Percentiles rank a stretch among this genome's conserved stretches.
Conservation (phyloP, 1,284 basidiomycete genomes). For the Meripilus lineatus region DNA sequence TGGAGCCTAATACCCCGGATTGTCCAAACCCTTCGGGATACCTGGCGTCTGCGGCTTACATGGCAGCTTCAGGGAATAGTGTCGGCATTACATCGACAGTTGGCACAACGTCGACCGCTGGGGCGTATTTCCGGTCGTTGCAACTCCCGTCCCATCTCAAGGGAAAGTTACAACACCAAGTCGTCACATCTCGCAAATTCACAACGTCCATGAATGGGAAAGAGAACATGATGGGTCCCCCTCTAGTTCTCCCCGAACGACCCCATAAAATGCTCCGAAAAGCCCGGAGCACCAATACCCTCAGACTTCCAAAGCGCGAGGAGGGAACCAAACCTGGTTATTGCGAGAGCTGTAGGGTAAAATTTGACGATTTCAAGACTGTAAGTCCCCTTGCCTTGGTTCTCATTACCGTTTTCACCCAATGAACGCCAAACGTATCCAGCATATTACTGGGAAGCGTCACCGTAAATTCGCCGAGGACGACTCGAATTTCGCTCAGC, state of each 20-base stretch:
- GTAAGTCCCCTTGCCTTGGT: slow-evolving; percentile 40
- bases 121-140: slow-evolving; percentile 36
- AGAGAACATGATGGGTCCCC: slow-evolving; percentile 59
- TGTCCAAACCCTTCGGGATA: slow-evolving; percentile 69
- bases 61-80: slow-evolving; percentile 93
- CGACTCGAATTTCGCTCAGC: slow-evolving; percentile 74
- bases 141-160: slow-evolving; percentile 50
- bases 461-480: slow-evolving; percentile 88
- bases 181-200: slow-evolving; percentile 57
- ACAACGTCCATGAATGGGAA: slow-evolving; percentile 28
- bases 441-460: slow-evolving; percentile 78
- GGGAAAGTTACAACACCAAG: slow-evolving; percentile 56
- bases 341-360: slow-evolving; percentile 93
- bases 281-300: slow-evolving; percentile 73
- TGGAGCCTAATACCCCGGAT: slow-evolving; percentile 42
- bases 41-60: slow-evolving; percentile 59
- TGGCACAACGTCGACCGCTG: slow-evolving; percentile 78
- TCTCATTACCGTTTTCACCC: slow-evolving; percentile 2
- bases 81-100: slow-evolving; percentile 88
- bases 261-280: slow-evolving; percentile 52
- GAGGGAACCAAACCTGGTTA: slow-evolving; percentile 93
- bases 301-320: slow-evolving; percentile 70
- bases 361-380: slow-evolving; percentile 85
- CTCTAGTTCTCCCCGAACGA: slow-evolving; percentile 50
- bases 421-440: slow-evolving; percentile 7